Base-by-base conservation (phyloP, 805 yeast species). In the Starmerella stigmatis region DNA sequence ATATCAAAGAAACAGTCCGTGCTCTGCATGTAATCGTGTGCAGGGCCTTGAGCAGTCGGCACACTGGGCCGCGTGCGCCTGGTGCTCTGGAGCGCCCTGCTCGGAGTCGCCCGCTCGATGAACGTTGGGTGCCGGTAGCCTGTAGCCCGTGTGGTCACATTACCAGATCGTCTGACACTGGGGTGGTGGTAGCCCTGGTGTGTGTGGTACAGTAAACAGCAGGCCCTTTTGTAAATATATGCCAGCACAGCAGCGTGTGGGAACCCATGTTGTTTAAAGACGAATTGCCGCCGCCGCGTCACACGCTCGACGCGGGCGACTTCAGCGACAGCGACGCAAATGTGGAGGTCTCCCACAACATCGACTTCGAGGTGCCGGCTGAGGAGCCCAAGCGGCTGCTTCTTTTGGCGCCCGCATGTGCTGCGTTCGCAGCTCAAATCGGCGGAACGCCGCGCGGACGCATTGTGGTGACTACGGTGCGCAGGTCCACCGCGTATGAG, bases 281-380 rank as follows among this genome's bases (percentile, higher is more conserved):
- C 21, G 76, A 71, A 31, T 55, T 60, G 37, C 71, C 69, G 27
- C 62, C 70, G n/a, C 72, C 75, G 16, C 71, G 81, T 49, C 79
- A 76, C 57, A 50, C 68, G 8, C 55, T 76, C 22, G 73, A 70
- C 37, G 28, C 40, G 10, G 75, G 72, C 37, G 71, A 64, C 9
- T 63, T 57, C 12, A 64, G 57, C 32, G 58, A 59, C 28, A 53
- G 45, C 23, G 51, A 45, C 7, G 31, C 43, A 23, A 22, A 27
- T 5, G n/a, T 20, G 8, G 33, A 30, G 8, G 30, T 23, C 9
- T 45, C 34, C 8, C 34, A 43, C 43, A 22, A 21, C 19, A 17
- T 48, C 15, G 32, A 19, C 13, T 5, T 31, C 15, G 30, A 40
- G 11, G 25, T 23, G 10, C 29, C 41, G 13, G 31, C 17, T 4